A percentile compares a stretch with the other conserved stretches of the same genome.
Evolutionary conservation across 2,329 filamentous ascomycete species (phyloP).

Genomic region (Fusarium tjaetaba): DNA sequence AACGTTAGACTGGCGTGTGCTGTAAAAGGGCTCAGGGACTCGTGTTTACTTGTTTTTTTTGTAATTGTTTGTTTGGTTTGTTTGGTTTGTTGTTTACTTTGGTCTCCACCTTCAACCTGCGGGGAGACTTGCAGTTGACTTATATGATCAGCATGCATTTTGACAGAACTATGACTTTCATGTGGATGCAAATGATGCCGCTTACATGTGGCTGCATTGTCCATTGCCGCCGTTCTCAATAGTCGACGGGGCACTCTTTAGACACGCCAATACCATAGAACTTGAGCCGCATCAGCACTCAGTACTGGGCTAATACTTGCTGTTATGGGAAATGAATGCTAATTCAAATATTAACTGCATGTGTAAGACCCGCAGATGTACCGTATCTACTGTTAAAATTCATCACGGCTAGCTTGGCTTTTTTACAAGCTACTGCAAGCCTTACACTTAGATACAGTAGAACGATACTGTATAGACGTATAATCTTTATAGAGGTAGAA

Average conservation of each 20-base stretch:
- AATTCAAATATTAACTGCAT: slow-evolving; percentile 2
- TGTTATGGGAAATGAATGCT: slow-evolving; percentile 6
- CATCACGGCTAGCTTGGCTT: no score
- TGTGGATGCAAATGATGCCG: slow-evolving; percentile 30
- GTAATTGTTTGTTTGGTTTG: slow-evolving; percentile 5
- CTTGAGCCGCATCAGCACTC: slow-evolving; percentile 12
- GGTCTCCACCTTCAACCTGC: slow-evolving; percentile 4
- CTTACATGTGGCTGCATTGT: slow-evolving; percentile 27
- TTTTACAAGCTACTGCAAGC: no score
- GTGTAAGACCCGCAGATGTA: slow-evolving; percentile 10
- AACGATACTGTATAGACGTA: no score
- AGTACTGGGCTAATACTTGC: not conserved
- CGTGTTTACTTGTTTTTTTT: slow-evolving; percentile 8
- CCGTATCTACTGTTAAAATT: no score
- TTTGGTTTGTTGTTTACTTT: slow-evolving; percentile 24
- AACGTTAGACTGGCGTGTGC: not conserved
- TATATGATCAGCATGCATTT: not conserved
- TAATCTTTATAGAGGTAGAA: no score
- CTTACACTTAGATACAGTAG: no score
- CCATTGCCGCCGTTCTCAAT: slow-evolving; percentile 12
- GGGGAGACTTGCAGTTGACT: not conserved
- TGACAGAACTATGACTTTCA: slow-evolving; percentile 1
- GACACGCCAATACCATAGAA: not conserved
- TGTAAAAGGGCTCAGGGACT: not conserved
- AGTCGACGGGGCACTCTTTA: slow-evolving; percentile 16